Base-by-base conservation (phyloP, 2,329 filamentous ascomycete genomes). In the Trichoderma endophyticum region DNA sequence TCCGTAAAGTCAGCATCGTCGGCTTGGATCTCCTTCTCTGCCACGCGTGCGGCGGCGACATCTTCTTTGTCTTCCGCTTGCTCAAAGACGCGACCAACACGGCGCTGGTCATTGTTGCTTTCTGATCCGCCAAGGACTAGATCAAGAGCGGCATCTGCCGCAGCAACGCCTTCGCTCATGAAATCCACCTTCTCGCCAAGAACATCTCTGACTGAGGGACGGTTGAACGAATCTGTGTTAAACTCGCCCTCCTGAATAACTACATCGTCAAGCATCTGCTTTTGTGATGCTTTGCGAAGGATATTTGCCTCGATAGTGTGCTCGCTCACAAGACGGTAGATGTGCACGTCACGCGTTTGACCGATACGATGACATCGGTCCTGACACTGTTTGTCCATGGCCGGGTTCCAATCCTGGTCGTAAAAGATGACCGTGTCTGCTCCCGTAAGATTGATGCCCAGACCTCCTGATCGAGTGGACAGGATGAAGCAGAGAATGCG, bases 381-480 rank as follows among this genome's bases (percentile, higher is more conserved):
- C 83, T 99, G 97, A 78, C 96, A 99, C 82, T 99, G 96, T 82
- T 97, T 97, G 84, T 99, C 96, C 96, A 99, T 99, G 66, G 97
- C 96, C 0, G 96, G 96, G 78, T 99, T 99, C 97, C 97, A 99
- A 80, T 99, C 96, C 73, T 98, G 91, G 78, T 99, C 96, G 82
- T 98, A 99, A 82, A 99, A 99, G 75, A 99, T 98, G 77, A 99
- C 96, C 0, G 95, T 97, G 80, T 98, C 96, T 6, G 96, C 96
- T 63, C 96, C 96, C 0, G 95, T 98, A 57, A 99, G 86, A 77
- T 99, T 99, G 84, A 99, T 97, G 71, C 96, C 96, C 1, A 99
- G 86, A 70, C 96, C 96, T 75, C 96, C 96, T 0, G 96, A 98
- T 71, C 96, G 90, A 64, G 94, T 97, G 0, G 95, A 98, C 6